Evolutionary conservation across 306 rosid species (phyloP), one percentile per base, ranked within the genome.

Genomic region (Gastrolobium villosum): DNA sequence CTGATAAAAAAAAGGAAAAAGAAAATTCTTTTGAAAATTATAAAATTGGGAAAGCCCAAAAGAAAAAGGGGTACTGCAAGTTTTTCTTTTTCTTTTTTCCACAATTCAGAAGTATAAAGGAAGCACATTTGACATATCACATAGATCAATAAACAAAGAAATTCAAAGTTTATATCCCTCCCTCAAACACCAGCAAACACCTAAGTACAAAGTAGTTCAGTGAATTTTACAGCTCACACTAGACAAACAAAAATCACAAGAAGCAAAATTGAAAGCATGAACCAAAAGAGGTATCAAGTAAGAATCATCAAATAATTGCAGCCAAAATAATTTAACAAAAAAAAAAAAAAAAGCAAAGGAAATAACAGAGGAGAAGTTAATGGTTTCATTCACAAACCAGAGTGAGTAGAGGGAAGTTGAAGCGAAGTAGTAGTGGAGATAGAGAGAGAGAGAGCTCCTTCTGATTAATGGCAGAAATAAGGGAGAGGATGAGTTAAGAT

Each of bases 341-440:
- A 5, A 37, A 44, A 4, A 45, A 7, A 5, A 2, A n/a, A 41
- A 7, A 13, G 35, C 13, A 1, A 20, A 2, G 9, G 26, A 30
- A 39, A 15, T 32, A 13, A 66, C 6, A 34, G n/a, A 70, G 78
- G 66, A 66, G 26, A 13, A 54, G 72, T 2, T 71, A 43, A 43
- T 14, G 32, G 64, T 34, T 52, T 37, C 49, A 31, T 20, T 81
- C 28, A 79, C 81, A 50, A 76, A 89, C 88, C 88, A 81, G 87
- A 76, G 67, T 7, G n/a, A 31, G 59, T 7, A 75, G 70, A 39
- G 20, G 41, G 41, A 46, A 64, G 66, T 9, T 36, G 76, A 65
- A 79, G 77, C 4, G 46, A 32, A 50, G 65, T 5, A 57, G 78
- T 34, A 56, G 35, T 57, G 76, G 7, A 45, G 39, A 44, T 26